A percentile compares a stretch with the other conserved stretches of the same genome.
Evolutionary conservation across 108 stramenopile species (phyloP).

Genomic region (Parmales sp.): DNA sequence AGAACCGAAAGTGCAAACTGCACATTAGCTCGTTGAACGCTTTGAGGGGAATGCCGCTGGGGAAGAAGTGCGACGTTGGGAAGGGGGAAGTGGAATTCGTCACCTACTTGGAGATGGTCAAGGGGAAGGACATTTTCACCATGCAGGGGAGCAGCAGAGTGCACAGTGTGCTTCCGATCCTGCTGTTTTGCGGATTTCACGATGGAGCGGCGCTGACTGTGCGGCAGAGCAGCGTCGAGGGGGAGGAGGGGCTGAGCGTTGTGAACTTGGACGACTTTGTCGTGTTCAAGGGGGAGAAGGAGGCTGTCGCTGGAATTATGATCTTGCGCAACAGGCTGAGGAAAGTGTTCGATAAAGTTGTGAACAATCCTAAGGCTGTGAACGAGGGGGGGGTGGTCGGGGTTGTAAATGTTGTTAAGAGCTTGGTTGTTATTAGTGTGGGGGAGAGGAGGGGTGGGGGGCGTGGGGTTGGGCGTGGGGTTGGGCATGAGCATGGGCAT

Average conservation of each 20-base stretch:
- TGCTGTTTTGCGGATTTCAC: constrained; percentile 54
- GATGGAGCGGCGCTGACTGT: constrained; percentile 26
- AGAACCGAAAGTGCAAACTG: constrained; percentile 57
- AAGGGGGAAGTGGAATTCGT: constrained; percentile 53
- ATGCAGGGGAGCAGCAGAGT: constrained; percentile 54
- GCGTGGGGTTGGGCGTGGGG: not conserved
- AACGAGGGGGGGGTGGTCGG: not conserved
- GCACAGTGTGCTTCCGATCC: constrained; percentile 43
- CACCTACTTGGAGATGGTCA: constrained; percentile 54
- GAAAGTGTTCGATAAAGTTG: constrained; percentile 36
- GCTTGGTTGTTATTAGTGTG: not conserved
- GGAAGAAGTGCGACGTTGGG: constrained; percentile 36
- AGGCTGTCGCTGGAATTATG: constrained; percentile 35
- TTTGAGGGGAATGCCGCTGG: constrained; percentile 46
- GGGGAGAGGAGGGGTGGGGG: not conserved
- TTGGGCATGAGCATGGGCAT: too few species aligned
- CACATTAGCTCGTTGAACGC: constrained; percentile 60
- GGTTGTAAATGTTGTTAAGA: not conserved
- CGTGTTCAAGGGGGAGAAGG: constrained; percentile 37
- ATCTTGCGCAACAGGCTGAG: constrained; percentile 49
- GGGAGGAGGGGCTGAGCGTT: constrained; percentile 27
- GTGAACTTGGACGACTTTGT: constrained; percentile 58
- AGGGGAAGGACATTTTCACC: constrained; percentile 46
- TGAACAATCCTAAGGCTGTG: constrained; percentile 28
- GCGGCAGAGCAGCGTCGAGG: constrained; percentile 13